These are phyloP conservation scores for Scheffersomyces segobiensis DNA, from an alignment of 1,139 yeast species.

Conservation along the genomic window DNA sequence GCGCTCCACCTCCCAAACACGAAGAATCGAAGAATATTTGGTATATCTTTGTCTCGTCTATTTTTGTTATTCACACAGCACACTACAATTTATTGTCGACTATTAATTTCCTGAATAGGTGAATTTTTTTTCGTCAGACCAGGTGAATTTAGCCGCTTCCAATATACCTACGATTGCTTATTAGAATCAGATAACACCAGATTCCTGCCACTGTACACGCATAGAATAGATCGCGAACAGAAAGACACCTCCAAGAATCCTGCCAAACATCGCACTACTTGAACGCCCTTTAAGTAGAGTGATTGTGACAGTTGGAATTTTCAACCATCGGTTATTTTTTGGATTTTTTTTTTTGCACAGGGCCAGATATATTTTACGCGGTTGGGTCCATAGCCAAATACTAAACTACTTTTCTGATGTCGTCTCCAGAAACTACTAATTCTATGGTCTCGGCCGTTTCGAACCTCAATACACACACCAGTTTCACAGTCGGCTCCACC, in stretches of 20 bases:
- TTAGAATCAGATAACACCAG: not conserved
- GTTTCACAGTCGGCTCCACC: not conserved
- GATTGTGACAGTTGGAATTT: not conserved
- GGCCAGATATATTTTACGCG: not conserved
- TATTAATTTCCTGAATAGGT: not conserved
- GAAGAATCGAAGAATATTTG: not conserved
- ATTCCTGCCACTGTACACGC: not conserved
- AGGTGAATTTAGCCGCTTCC: not conserved
- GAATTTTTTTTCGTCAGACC: not conserved
- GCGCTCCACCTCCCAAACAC: not conserved
- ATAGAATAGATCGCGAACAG: not conserved
- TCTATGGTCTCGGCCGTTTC: not conserved
- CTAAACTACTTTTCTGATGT: not conserved
- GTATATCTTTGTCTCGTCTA: not conserved
- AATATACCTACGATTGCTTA: not conserved
- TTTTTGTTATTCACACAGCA: not conserved
- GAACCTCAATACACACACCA: not conserved
- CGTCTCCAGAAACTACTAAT: not conserved
- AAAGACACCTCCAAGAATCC: not conserved
- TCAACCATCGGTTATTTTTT: not conserved
- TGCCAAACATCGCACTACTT: not conserved
- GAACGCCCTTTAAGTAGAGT: not conserved
- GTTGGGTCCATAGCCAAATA: not conserved
- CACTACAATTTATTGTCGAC: not conserved
- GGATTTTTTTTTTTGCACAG: not conserved